Base-by-base conservation (phyloP, 805 yeast genomes). In the Brettanomyces custersianus region DNA sequence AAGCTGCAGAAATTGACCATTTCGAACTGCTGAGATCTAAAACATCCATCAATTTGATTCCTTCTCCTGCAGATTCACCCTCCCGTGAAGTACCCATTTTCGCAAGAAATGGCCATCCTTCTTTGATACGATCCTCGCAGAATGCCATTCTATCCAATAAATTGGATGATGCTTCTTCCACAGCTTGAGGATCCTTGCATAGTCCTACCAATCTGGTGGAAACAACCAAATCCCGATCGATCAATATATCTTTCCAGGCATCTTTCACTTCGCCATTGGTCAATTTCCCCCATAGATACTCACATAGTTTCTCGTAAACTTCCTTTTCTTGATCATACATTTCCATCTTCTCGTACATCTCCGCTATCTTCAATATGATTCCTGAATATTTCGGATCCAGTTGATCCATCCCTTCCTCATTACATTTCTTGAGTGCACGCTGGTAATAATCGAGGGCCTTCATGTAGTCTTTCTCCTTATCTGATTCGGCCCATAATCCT, bases 371-470 rank as follows among this genome's bases (percentile, higher is more conserved):
- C 54, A 90, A 65, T 50, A 88, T 94, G 36, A 90, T 74, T 0
- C 96, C 96, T 0, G 96, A 88, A 55, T 83, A 88, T 49, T 83
- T 90, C 49, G 85, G 92, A 38, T 75, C 66, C 22, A 81, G 47
- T 9, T 69, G 70, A 42, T 74, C 71, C 60, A 85, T 54, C 0
- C 66, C 66, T 0, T 66, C 67, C 20, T 66, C 61, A 25, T 76
- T 69, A 27, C 86, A 79, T 42, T 72, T 68, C 20, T 74, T 66
- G 20, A 87, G 59, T 0, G 95, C 95, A 43, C 80, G 79, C 30
- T 84, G 68, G 57, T 88, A 90, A 46, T 70, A 66, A 39, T 71
- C 69, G 40, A 86, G 62, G 0, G 96, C 95, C 41, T 73, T 62
- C 36, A 70, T 65, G 57, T 72, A 80, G 52, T 83, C 80, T 28